Evolutionary conservation across 1,284 basidiomycete species (phyloP), one percentile per base, ranked within the genome.

Genomic region (Leccinum fallax): DNA sequence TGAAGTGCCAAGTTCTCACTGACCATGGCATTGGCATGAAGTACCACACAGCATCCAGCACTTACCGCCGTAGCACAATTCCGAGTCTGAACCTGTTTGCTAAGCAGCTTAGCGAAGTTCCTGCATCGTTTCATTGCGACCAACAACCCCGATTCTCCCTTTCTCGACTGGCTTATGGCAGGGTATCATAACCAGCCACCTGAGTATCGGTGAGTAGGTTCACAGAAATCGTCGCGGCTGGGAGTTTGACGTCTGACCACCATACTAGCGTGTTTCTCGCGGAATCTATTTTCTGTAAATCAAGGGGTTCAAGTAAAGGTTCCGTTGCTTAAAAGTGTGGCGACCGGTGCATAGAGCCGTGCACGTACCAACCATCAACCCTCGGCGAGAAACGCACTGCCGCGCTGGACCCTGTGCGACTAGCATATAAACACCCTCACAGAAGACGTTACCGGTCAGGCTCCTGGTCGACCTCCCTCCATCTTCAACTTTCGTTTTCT

Each of bases 381-480:
- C 21, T 15, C 21, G 10, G 15, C 34, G 15, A 24, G 53, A 38
- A 24, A 21, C 32, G 34, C 48, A 28, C 28, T 26, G 32, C 34
- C 24, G 19, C 13, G 24, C 32, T 48, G 19, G 19, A 28, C 11
- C 26, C 21, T 28, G 16, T 15, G 19, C 15, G 49, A 52, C 28
- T 34, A 24, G n/a, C 9, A 60, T 67, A 67, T 57, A 69, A 69
- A 36, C 24, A 24, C n/a, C 2, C 2, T 16, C 13, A 16, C 13
- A 21, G 19, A 48, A 13, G 46, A 48, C 19, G 46, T 21, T 21
- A 7, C 11, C 34, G 13, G 28, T 38, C 53, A 64, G 67, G 62
- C 66, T 70, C 61, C 66, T 62, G 70, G 70, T 64, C 52, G 62
- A 71, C 68, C 59, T 66, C 66, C 55, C 58, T 57, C 28, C 53